phyloP scores from a whole-genome alignment of 371 early-diverging fungal species.

The Mucor mucedo region DNA sequence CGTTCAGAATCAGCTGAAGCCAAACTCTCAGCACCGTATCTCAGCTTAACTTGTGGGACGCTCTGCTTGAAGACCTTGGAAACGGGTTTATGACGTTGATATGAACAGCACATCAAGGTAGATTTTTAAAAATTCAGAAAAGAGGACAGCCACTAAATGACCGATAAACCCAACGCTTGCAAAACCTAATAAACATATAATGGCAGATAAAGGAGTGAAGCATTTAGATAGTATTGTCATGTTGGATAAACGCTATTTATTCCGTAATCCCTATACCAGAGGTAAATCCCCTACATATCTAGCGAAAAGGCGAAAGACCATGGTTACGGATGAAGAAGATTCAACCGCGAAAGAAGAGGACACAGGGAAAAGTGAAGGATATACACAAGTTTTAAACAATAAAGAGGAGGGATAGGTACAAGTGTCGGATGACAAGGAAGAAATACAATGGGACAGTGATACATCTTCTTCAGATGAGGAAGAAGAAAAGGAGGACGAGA shows the following conservation, averaged over 20 bases:
- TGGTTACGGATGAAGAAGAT: background rate
- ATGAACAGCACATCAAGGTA: constrained; percentile 43
- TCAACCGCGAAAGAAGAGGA: constrained; percentile 5
- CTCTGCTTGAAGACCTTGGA: constrained; percentile 36
- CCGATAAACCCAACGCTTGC: constrained; percentile 14
- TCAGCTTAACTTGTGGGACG: constrained; percentile 40
- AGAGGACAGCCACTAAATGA: constrained; percentile 5
- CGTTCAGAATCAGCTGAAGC: constrained; percentile 51
- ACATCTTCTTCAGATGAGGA: too few species aligned
- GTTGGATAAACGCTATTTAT: background rate
- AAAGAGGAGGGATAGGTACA: background rate
- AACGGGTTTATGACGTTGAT: constrained; percentile 29
- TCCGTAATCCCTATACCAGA: background rate
- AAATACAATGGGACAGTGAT: background rate
- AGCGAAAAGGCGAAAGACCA: constrained; percentile 11
- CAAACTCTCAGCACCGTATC: constrained; percentile 47
- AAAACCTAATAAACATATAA: constrained; percentile 3
- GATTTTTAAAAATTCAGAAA: constrained; percentile 4
- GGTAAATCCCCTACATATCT: constrained; percentile 10
- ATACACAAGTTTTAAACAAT: too few species aligned
- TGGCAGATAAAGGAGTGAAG: constrained; percentile 8
- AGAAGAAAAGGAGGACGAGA: background rate
- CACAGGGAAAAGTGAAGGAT: background rate
- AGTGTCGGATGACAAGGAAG: background rate
- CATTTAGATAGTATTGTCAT: constrained; percentile 2